phyloP scores from a whole-genome alignment of 2,329 filamentous ascomycete genomes.

The Fusarium nurragi region DNA sequence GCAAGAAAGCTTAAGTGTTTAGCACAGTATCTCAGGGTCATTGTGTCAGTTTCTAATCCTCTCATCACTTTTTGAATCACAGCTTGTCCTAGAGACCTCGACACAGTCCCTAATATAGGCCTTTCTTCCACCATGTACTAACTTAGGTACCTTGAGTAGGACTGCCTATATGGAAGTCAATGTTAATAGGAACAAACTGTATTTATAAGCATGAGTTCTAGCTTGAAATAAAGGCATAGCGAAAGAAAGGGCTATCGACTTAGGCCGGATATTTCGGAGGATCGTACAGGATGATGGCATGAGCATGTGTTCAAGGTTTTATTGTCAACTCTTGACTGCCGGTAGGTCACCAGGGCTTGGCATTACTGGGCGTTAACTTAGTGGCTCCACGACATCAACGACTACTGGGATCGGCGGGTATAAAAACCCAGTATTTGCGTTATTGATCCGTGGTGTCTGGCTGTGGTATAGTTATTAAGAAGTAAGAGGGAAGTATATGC shows the following conservation, averaged over 20 bases:
- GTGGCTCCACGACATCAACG: neutral
- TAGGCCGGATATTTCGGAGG: conserved; percentile 12
- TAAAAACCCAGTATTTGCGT: neutral
- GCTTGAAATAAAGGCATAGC: neutral
- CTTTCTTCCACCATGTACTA: no score
- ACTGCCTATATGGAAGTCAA: neutral
- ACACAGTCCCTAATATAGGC: no score
- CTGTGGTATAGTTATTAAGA: neutral
- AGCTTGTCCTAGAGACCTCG: no score
- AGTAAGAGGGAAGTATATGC: neutral
- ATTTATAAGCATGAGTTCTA: neutral
- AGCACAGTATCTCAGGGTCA: no score
- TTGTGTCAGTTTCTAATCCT: no score
- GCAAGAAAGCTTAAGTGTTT: no score
- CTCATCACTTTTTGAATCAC: no score
- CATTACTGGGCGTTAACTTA: neutral
- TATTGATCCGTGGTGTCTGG: neutral
- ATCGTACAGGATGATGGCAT: neutral
- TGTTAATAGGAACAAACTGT: neutral
- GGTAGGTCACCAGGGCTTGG: neutral
- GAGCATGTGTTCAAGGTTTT: neutral
- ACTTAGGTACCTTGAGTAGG: no score
- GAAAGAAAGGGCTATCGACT: neutral
- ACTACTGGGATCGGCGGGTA: neutral
- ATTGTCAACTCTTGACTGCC: conserved; percentile 1